Percentiles rank a stretch among this genome's conserved stretches.
Evolutionary conservation across 148 eudicot species (phyloP).

Genomic region (Fagopyrum esculentum): DNA sequence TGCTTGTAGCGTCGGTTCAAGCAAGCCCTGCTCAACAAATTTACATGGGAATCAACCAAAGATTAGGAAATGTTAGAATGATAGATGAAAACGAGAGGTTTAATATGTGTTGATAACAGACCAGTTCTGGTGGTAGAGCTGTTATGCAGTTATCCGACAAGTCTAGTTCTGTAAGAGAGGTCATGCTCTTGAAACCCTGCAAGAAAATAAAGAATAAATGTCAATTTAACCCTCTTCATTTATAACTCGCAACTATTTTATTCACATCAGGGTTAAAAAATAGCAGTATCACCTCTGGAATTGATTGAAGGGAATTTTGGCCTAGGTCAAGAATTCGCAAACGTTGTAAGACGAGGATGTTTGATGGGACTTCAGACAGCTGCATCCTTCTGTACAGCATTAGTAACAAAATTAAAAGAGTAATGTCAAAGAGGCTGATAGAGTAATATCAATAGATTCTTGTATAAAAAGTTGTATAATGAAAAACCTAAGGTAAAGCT

Average conservation of each 20-base stretch:
- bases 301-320: slow-evolving; percentile 59
- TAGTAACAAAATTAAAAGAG: neutral
- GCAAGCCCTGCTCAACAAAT: slow-evolving; percentile 67
- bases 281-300: slow-evolving; percentile 40
- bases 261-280: neutral
- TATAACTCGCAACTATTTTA: neutral
- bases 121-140: slow-evolving; percentile 76
- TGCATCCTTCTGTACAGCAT: slow-evolving; percentile 53
- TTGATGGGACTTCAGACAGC: slow-evolving; percentile 64
- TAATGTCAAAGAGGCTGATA: neutral
- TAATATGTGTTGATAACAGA: slow-evolving; percentile 23
- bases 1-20: slow-evolving; percentile 83
- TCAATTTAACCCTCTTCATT: neutral
- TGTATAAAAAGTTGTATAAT: neutral
- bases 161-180: slow-evolving; percentile 75
- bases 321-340: slow-evolving; percentile 76
- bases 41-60: neutral
- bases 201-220: slow-evolving; percentile 4
- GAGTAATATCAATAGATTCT: neutral
- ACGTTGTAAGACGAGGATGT: slow-evolving; percentile 44
- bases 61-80: slow-evolving; percentile 10
- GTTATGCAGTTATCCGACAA: slow-evolving; percentile 76
- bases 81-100: neutral
- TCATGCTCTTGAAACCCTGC: slow-evolving; percentile 71
- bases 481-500: slow-evolving; percentile 73